Conservation (phyloP, 2,329 filamentous ascomycete species). For the Fusarium algeriense region DNA sequence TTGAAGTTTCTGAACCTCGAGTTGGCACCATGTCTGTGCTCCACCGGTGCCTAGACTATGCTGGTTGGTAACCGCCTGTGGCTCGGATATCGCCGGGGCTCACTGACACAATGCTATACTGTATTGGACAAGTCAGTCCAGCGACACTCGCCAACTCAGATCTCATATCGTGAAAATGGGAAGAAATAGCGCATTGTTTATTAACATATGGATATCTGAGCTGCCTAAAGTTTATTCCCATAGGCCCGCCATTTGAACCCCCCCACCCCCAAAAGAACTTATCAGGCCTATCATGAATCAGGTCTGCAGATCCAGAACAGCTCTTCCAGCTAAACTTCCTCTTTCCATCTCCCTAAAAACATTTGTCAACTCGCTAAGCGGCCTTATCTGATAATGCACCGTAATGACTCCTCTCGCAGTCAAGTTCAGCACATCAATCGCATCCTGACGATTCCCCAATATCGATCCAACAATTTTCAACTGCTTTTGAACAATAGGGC, state of each 20-base stretch:
- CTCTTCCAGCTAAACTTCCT: neutral
- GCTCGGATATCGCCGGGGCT: neutral
- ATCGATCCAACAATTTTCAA: neutral
- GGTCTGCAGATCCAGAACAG: neutral
- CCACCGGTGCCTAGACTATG: neutral
- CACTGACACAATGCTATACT: neutral
- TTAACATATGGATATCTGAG: neutral
- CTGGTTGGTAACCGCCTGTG: neutral
- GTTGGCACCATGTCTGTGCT: neutral
- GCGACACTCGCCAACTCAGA: neutral
- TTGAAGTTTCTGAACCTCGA: neutral
- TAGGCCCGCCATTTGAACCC: too few species aligned
- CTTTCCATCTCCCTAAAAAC: neutral
- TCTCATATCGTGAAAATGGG: neutral
- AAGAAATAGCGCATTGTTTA: neutral
- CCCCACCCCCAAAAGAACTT: too few species aligned
- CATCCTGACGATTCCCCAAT: neutral
- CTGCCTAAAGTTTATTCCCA: too few species aligned
- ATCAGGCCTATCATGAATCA: neutral
- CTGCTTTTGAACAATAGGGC: neutral
- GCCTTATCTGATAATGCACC: neutral
- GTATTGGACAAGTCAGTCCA: neutral
- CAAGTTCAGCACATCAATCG: neutral
- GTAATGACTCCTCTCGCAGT: neutral
- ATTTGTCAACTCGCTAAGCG: neutral